Base-by-base conservation (phyloP, 345 rosid species). In the Eucalyptus marginata region DNA sequence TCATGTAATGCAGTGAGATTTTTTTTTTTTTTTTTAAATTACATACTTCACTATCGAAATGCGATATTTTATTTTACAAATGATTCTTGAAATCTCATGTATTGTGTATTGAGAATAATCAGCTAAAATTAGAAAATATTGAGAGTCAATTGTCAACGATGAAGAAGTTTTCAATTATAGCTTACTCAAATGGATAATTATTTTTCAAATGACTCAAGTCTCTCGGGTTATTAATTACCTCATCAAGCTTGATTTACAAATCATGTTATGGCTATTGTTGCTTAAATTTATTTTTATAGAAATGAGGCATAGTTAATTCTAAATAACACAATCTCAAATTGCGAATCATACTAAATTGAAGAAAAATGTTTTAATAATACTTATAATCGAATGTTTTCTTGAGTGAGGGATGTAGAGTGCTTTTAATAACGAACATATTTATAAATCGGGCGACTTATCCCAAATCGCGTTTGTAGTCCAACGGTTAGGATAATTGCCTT, bases 401-500 rank as follows among this genome's bases (percentile, higher is more conserved):
- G 20, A 64, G 36, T 12, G 31, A 12, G 7, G 15, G 10, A n/a
- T n/a, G 76, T 31, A 66, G 11, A 31, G 20, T 15, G 3, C 5
- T 15, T 66, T 8, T 8, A 7, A 4, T 7, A 31, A 64, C 0
- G 11, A 56, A 2, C 1, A 71, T 10, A 71, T 71, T 2, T 5
- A 10, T 5, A 18, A 20, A 6, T 3, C 1, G 14, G 84, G 29
- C 4, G 1, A 2, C 0, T 1, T 1, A 5, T 20, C 0, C 4
- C 1, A 0, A 47, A 27, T 8, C 13, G 93, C 90, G 96, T 94
- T 87, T 95, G 97, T 94, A 94, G 98, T 96, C 95, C 99, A 94
- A 96, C 95, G 96, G 97, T 94, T 92, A 96, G 96, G 97, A 96
- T 96, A 94, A 93, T 95, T 95, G 96, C 94, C 98, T 95, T 94